These are phyloP conservation scores for Cercophora samala DNA, from an alignment of 495 filamentous ascomycete genomes.

Conservation along the genomic window DNA sequence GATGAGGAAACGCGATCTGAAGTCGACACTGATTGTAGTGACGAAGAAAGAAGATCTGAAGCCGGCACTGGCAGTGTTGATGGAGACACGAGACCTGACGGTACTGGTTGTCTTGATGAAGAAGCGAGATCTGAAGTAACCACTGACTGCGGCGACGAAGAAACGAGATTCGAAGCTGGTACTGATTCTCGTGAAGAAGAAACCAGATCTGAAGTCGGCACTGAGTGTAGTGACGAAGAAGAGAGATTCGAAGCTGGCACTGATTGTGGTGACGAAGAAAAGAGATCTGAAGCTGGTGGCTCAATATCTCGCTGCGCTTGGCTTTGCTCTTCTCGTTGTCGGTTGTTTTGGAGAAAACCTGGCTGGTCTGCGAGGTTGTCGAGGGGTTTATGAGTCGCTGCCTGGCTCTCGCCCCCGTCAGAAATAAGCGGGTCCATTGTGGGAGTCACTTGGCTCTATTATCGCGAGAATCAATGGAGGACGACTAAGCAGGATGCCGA, in stretches of 20 bases:
- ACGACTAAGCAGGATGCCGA: background rate
- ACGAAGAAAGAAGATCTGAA: background rate
- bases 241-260: no score
- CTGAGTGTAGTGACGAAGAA: no score
- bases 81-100: background rate
- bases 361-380: conserved; percentile 12
- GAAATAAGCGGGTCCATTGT: conserved; percentile 11
- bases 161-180: background rate
- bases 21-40: no score
- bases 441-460: background rate
- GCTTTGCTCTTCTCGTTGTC: background rate
- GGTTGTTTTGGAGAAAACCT: background rate
- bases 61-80: background rate
- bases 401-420: background rate
- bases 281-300: background rate
- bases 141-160: background rate
- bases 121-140: no score
- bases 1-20: background rate
- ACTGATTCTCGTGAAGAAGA: no score
- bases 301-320: background rate
- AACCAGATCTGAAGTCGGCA: no score
- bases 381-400: conserved; percentile 6
- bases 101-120: no score
- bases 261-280: background rate
- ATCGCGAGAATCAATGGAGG: background rate